Conservation (phyloP, 257 asterid genomes). For the Sherardia arvensis region DNA sequence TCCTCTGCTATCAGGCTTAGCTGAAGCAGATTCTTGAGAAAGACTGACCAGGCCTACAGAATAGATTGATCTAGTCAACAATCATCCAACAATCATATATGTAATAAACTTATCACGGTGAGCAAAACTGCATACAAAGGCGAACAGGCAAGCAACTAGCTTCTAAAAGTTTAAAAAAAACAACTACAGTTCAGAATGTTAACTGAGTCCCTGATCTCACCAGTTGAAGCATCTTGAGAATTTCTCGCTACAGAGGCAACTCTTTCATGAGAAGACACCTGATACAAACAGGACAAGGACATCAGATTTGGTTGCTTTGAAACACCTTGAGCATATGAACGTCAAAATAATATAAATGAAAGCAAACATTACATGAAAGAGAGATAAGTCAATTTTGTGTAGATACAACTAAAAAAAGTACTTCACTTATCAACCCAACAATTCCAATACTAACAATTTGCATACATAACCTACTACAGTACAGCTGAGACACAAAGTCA, state of each 20-base stretch:
- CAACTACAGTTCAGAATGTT: neutral
- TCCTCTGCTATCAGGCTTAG: slow-evolving; percentile 37
- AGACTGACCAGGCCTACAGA: slow-evolving; percentile 30
- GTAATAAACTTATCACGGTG: neutral
- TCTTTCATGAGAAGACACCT: slow-evolving; percentile 36
- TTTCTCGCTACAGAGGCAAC: slow-evolving; percentile 21
- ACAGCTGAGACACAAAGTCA: neutral
- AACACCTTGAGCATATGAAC: neutral
- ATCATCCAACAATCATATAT: neutral
- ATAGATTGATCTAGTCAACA: neutral
- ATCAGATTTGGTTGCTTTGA: neutral
- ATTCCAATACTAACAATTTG: neutral
- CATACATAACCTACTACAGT: neutral
- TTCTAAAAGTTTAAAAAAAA: neutral
- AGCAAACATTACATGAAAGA: neutral
- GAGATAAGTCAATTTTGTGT: neutral
- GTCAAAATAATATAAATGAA: neutral
- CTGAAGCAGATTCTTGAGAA: slow-evolving; percentile 30
- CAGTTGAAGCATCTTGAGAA: slow-evolving; percentile 14
- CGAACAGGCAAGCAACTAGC: neutral
- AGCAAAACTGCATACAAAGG: neutral
- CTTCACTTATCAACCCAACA: neutral
- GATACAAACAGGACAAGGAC: slow-evolving; percentile 20
- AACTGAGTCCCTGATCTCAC: slow-evolving; percentile 10
- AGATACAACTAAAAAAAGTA: neutral